Evolutionary conservation across 345 rosid genomes (phyloP).

Genomic region (Tarenaya hassleriana): DNA sequence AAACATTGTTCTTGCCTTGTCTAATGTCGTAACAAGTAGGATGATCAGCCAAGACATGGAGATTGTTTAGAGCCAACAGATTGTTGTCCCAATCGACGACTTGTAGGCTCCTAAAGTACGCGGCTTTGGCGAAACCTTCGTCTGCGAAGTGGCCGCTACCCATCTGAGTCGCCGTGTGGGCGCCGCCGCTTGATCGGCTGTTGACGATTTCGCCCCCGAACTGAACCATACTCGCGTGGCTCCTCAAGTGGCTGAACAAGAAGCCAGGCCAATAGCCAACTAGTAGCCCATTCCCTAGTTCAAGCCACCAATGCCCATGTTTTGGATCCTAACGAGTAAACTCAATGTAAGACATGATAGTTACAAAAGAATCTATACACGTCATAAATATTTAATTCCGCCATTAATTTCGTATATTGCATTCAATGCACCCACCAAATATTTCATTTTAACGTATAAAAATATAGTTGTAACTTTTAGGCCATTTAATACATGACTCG

Average conservation of each 20-base stretch:
- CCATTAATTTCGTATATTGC: conserved; percentile 16
- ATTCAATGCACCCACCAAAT: conserved; percentile 25
- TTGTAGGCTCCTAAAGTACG: conserved; percentile 80
- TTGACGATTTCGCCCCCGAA: conserved; percentile 94
- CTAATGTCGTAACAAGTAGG: conserved; percentile 85
- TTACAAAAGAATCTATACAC: too few species aligned
- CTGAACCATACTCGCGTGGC: conserved; percentile 92
- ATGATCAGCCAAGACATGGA: conserved; percentile 73
- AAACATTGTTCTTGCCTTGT: conserved; percentile 69
- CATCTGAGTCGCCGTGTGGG: conserved; percentile 95
- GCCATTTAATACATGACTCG: too few species aligned
- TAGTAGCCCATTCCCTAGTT: conserved; percentile 71
- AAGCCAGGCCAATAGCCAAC: conserved; percentile 94
- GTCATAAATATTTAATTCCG: conserved; percentile 3
- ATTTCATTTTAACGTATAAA: too few species aligned
- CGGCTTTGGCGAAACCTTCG: conserved; percentile 82
- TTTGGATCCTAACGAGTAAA: conserved; percentile 65
- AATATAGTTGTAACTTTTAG: too few species aligned
- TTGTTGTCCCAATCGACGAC: conserved; percentile 95
- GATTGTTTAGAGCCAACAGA: conserved; percentile 60
- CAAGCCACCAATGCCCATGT: conserved; percentile 99
- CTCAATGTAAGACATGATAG: too few species aligned
- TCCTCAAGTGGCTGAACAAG: conserved; percentile 78
- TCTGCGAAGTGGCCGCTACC: conserved; percentile 92
- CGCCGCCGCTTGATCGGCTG: conserved; percentile 48